Base-by-base conservation (phyloP, 1,139 yeast genomes). In the Yamadazyma sp. region DNA sequence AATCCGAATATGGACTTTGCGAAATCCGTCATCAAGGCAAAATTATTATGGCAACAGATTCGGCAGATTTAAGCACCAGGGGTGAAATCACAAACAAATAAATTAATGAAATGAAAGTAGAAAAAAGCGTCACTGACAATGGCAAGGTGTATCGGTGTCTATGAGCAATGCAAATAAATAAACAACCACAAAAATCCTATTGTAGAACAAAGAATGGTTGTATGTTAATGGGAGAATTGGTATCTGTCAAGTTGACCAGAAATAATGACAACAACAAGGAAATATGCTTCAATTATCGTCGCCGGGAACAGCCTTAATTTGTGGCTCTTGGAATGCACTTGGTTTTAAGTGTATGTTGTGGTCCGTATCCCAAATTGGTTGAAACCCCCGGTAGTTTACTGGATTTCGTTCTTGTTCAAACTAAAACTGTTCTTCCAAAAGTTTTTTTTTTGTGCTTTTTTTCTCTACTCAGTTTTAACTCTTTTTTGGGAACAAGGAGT, bases 1-100 rank as follows among this genome's bases (percentile, higher is more conserved):
- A 80, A 77, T 36, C 81, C 81, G 55, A 80, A 79, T 33, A 80
- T 68, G 25, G 78, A 70, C 56, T 77, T 79, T 36, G 84, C 82
- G 62, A 79, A 79, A 51, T 79, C 85, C 32, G 82, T 80, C 86
- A 80, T 80, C 17, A 12, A 24, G 26, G 26, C 6, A 24, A 11
- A 20, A 20, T 6, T 6, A 20, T 20, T 20, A 20, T 20, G 26
- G 11, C 12, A 8, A 24, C 26, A 8, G 12, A 12, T n/a, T 26
- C 9, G 12, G n/a, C n/a, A n/a, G n/a, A n/a, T n/a, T n/a, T n/a
- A n/a, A n/a, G n/a, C n/a, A n/a, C n/a, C 22, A 20, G 8, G 22
- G 22, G 22, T 20, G 22, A 20, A 20, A 20, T 20, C 22, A 20
- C 22, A 20, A 20, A 20, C 22, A 20, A 20, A 20, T 4, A 35